Conservation (phyloP, 495 filamentous ascomycete species). For the Neurospora sublineolata region DNA sequence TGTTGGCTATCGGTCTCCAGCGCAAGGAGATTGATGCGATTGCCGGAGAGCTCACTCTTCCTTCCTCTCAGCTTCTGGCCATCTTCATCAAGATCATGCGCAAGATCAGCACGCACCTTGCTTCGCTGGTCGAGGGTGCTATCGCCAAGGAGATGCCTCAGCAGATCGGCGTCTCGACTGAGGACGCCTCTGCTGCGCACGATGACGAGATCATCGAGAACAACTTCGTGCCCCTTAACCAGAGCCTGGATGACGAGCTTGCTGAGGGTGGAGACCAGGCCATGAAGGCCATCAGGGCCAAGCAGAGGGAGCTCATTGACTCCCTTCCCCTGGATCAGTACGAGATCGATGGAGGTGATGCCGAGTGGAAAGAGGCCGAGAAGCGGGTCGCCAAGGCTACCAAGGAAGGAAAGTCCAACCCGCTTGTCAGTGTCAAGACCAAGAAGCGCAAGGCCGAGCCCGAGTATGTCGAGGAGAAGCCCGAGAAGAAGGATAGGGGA, state of each 20-base stretch:
- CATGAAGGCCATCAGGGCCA: slow-evolving; percentile 51
- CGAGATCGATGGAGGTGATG: slow-evolving; percentile 59
- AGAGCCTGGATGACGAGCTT: slow-evolving; percentile 72
- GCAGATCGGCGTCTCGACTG: slow-evolving; percentile 39
- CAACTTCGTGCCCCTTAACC: slow-evolving; percentile 57
- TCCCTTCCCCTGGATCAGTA: slow-evolving; percentile 81
- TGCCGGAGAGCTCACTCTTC: slow-evolving; percentile 66
- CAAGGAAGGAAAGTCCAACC: slow-evolving; percentile 45
- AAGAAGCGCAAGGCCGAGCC: slow-evolving; percentile 67
- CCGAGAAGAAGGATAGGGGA: slow-evolving; percentile 39
- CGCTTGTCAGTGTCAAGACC: slow-evolving; percentile 75
- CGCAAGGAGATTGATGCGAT: slow-evolving; percentile 72
- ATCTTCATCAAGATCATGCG: slow-evolving; percentile 95
- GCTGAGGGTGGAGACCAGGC: slow-evolving; percentile 71
- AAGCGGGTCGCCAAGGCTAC: slow-evolving; percentile 51
- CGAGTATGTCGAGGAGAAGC: slow-evolving; percentile 47
- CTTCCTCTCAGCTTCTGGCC: slow-evolving; percentile 70
- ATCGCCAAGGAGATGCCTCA: slow-evolving; percentile 60
- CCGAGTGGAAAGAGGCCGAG: slow-evolving; percentile 76
- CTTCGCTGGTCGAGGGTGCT: slow-evolving; percentile 58
- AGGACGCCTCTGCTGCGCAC: slow-evolving; percentile 40
- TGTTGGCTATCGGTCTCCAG: slow-evolving; percentile 83
- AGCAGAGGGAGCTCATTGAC: slow-evolving; percentile 78
- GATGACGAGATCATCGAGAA: slow-evolving; percentile 53
- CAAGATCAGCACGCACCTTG: slow-evolving; percentile 71